Evolutionary conservation across 23 red algal genomes (phyloP), one percentile per base, ranked within the genome.

Genomic region (Gracilaria vermiculophylla): DNA sequence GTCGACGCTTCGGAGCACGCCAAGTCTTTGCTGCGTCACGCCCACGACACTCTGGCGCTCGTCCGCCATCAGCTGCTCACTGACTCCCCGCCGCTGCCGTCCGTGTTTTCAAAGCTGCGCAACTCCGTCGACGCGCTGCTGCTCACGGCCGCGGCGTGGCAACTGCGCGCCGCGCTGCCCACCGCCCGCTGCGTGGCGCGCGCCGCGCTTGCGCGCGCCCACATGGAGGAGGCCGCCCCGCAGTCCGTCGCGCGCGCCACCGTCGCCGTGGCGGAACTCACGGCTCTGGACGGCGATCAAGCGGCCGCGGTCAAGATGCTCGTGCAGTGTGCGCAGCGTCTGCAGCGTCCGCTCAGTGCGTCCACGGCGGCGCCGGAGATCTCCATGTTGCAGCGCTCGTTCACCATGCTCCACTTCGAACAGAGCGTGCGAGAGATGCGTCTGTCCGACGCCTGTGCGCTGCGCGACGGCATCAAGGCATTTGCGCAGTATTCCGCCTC

Each of bases 141-240:
- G 43, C 64, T 88, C 2, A 33, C 39, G 10, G 83, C 83, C 37
- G 69, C 83, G 0, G 83, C 83, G 15, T 88, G 83, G 83, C 64
- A 77, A 33, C 27, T 53, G 21, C 83, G 71, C 73, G 83, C 83
- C 9, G 66, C 83, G 21, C 20, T 76, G 25, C 83, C 83, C 37
- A 62, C 83, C 28, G 83, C 83, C 15, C 34, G 77, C 11, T 44
- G 16, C 25, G 83, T 88, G 4, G 83, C 83, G 53, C 40, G 64
- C 10, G 54, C 55, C 31, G 83, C 83, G 29, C 35, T 88, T 3
- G 27, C 13, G 5, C 43, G 51, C n/a, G 83, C 83, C 1, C 15
- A 64, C 16, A 47, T 19, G 34, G n/a, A 40, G 2, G 34, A 78
- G 17, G 24, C 72, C 14, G 24, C 16, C 4, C 66, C 51, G 8